Percentiles rank a stretch among this genome's conserved stretches.
Evolutionary conservation across 805 yeast species (phyloP).

Genomic region (Cyberlindnera maritima): DNA sequence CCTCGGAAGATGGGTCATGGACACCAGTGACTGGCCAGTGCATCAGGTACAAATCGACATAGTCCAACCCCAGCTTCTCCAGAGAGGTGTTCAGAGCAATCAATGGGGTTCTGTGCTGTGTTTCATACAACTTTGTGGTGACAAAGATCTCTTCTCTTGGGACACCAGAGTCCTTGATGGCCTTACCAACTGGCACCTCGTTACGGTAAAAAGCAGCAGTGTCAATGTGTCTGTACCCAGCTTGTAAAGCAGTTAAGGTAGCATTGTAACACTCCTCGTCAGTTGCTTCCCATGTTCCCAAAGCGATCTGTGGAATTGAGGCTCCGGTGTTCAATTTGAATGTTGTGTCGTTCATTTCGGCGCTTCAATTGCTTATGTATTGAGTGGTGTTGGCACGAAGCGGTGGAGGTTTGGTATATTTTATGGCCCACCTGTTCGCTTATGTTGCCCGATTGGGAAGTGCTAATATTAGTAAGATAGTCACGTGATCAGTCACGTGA

Average conservation of each 20-base stretch:
- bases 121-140: constrained; percentile 67
- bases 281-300: constrained; percentile 45
- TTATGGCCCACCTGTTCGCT: too few species aligned
- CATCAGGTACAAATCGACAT: constrained; percentile 72
- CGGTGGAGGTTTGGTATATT: too few species aligned
- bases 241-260: constrained; percentile 14
- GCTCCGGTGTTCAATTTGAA: constrained; percentile 45
- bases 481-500: too few species aligned
- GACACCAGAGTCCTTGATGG: constrained; percentile 50
- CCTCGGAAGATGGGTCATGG: constrained; percentile 1
- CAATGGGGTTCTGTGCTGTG: constrained; percentile 40
- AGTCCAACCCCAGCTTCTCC: constrained; percentile 61
- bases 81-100: constrained; percentile 56
- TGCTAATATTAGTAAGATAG: too few species aligned
- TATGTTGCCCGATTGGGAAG: too few species aligned
- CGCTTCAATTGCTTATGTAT: too few species aligned
- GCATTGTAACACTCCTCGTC: constrained; percentile 25
- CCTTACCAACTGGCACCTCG: constrained; percentile 53
- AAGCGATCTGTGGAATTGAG: constrained; percentile 50
- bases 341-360: constrained; percentile 4
- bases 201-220: constrained; percentile 55
- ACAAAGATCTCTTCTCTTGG: constrained; percentile 63
- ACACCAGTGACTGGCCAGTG: constrained; percentile 8
- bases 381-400: too few species aligned
- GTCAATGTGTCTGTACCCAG: constrained; percentile 64